Evolutionary conservation across 2,329 filamentous ascomycete genomes (phyloP), one percentile per base, ranked within the genome.

Genomic region (Chaetomium sp.): DNA sequence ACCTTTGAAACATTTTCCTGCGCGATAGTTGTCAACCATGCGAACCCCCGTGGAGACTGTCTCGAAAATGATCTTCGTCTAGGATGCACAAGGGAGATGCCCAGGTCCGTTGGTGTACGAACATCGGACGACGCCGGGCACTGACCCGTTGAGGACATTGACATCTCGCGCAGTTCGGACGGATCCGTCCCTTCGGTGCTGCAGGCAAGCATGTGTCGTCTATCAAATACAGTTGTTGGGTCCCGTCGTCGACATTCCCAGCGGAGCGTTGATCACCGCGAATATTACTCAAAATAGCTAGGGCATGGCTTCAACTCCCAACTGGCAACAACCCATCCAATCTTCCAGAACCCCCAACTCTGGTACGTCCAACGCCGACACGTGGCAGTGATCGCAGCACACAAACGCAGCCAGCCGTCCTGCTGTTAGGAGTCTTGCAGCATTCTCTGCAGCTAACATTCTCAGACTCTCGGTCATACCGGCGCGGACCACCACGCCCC

Each of bases 21-120:
- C 48, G 41, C 9, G 52, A 54, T 47, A 33, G 48, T 54, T 53
- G 46, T 42, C 49, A 27, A 27, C 19, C 19, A 27, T 27, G 19
- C 19, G 19, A n/a, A 37, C 33, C 37, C 32, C 36, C 40, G 44
- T 0, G 49, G 58, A 27, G 19, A 48, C 34, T 53, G 59, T 60
- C 59, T 53, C 59, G 52, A 27, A 54, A 43, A 58, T 59, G 44
- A 56, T 53, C 44, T 52, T 34, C 32, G 38, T 42, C 49, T 8
- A 53, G 19, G 10, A 49, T 19, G 46, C 40, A 14, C 5, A 38
- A 3, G 19, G 38, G 8, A 43, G 52, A 27, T 33, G 45, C 19
- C 19, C 19, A 27, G 19, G 19, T 27, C 19, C 19, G 19, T 27
- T 2, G 19, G 19, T 27, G 19, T 27, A 35, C 37, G 12, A 11